Evolutionary conservation across 1,284 basidiomycete genomes (phyloP).

Genomic region (Rhodofomes roseus): DNA sequence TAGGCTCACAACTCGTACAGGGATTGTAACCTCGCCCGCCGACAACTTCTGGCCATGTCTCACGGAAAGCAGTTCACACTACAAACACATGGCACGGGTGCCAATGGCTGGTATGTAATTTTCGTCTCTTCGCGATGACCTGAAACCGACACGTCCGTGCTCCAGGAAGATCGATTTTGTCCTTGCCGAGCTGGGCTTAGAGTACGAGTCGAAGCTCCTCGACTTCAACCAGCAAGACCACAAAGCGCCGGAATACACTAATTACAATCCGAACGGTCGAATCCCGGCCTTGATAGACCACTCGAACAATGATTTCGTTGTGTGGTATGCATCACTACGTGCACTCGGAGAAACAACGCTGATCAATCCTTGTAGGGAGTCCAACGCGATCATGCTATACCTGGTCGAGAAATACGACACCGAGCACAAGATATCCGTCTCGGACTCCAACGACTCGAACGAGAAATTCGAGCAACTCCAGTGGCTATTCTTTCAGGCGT

Average conservation of each 20-base stretch:
- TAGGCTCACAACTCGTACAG: too few relatives aligned
- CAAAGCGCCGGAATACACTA: constrained; percentile 20
- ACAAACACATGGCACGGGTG: constrained; percentile 18
- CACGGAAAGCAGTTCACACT: constrained; percentile 24
- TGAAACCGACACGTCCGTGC: not conserved
- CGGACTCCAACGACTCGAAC: constrained; percentile 19
- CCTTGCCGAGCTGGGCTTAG: constrained; percentile 27
- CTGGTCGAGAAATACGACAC: constrained; percentile 32
- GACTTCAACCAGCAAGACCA: constrained; percentile 26
- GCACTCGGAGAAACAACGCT: too few relatives aligned
- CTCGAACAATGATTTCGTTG: constrained; percentile 26
- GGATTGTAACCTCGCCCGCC: too few relatives aligned
- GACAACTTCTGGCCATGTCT: too few relatives aligned
- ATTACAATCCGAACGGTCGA: constrained; percentile 30
- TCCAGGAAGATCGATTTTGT: constrained; percentile 25
- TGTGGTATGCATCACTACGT: constrained; percentile 10
- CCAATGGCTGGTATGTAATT: constrained; percentile 13
- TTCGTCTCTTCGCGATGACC: not conserved
- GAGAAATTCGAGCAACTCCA: constrained; percentile 21
- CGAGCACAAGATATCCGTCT: constrained; percentile 26
- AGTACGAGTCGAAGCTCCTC: constrained; percentile 28
- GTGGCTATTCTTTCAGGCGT: constrained; percentile 31
- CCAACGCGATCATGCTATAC: constrained; percentile 32
- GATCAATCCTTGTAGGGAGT: constrained; percentile 35
- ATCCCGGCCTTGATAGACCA: constrained; percentile 35